Percentiles rank a stretch among this genome's conserved stretches.
phyloP scores from a whole-genome alignment of 805 yeast species.

The Brettanomyces naardenensis region DNA sequence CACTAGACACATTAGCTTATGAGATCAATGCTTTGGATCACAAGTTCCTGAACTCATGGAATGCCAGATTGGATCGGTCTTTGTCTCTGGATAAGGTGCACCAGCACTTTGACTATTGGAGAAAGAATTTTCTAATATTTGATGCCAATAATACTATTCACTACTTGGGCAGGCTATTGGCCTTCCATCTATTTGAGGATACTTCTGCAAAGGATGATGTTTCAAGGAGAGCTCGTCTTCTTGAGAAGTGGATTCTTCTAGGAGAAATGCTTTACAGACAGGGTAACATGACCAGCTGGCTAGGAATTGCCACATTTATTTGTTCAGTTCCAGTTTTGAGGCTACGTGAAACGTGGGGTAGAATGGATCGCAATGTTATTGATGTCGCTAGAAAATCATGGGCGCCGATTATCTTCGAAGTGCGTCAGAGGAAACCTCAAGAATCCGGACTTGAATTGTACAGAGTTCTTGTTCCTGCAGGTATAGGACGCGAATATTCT shows the following conservation, averaged over 20 bases:
- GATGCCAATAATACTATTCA: slow-evolving; percentile 61
- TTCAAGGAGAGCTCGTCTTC: slow-evolving; percentile 51
- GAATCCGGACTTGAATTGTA: slow-evolving; percentile 33
- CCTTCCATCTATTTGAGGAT: slow-evolving; percentile 61
- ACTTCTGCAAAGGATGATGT: slow-evolving; percentile 23
- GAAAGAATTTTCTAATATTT: slow-evolving; percentile 70
- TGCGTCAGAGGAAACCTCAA: slow-evolving; percentile 45
- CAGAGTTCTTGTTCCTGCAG: slow-evolving; percentile 80
- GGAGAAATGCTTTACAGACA: slow-evolving; percentile 69
- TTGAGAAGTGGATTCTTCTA: slow-evolving; percentile 78
- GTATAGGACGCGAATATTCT: slow-evolving; percentile 69
- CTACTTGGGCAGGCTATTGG: slow-evolving; percentile 63
- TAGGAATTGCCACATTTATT: slow-evolving; percentile 76
- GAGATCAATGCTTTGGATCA: slow-evolving; percentile 64
- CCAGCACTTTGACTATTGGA: slow-evolving; percentile 37
- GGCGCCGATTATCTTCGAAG: slow-evolving; percentile 88
- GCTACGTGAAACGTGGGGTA: slow-evolving; percentile 65
- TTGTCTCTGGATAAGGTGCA: slow-evolving; percentile 50
- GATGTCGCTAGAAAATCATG: slow-evolving; percentile 68
- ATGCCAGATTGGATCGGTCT: slow-evolving; percentile 72
- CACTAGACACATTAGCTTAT: slow-evolving; percentile 46
- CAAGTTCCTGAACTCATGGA: slow-evolving; percentile 62
- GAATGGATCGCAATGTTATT: slow-evolving; percentile 51
- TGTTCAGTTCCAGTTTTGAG: slow-evolving; percentile 80
- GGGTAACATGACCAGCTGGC: slow-evolving; percentile 94